Evolutionary conservation across 345 rosid species (phyloP).

Genomic region (Melaleuca quinquenervia): DNA sequence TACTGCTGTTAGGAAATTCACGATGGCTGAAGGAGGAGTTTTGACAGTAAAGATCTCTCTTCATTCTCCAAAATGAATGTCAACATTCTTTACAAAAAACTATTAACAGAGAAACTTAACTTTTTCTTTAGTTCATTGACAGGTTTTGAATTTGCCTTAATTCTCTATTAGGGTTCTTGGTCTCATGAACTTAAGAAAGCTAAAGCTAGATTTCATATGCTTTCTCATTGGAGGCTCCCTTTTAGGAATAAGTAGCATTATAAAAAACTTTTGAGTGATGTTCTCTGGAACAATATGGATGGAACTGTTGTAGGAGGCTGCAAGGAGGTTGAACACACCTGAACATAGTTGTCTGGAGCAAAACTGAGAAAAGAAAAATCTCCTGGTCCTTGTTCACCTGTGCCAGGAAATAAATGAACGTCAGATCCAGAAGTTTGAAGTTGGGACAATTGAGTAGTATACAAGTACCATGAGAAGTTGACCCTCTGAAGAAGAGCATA

Average conservation of each 20-base stretch:
- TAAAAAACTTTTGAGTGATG: background rate
- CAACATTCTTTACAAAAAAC: background rate
- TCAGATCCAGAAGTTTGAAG: background rate
- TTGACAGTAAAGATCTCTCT: background rate
- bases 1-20: background rate
- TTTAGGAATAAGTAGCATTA: background rate
- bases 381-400: conserved; percentile 83
- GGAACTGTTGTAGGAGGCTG: background rate
- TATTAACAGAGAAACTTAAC: background rate
- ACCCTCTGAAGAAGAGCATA: conserved; percentile 65
- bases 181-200: background rate
- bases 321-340: conserved; percentile 18
- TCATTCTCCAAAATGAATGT: background rate
- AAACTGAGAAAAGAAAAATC: conserved; percentile 41
- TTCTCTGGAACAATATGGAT: background rate
- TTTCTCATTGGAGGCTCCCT: background rate
- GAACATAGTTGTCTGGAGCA: conserved; percentile 43
- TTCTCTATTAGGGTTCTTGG: background rate
- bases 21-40: background rate
- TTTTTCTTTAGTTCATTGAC: background rate
- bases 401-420: background rate
- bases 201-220: background rate
- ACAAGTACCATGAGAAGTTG: conserved; percentile 53
- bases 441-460: background rate
- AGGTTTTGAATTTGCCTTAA: background rate